phyloP scores from a whole-genome alignment of 306 rosid species.

The Cicer judaicum region DNA sequence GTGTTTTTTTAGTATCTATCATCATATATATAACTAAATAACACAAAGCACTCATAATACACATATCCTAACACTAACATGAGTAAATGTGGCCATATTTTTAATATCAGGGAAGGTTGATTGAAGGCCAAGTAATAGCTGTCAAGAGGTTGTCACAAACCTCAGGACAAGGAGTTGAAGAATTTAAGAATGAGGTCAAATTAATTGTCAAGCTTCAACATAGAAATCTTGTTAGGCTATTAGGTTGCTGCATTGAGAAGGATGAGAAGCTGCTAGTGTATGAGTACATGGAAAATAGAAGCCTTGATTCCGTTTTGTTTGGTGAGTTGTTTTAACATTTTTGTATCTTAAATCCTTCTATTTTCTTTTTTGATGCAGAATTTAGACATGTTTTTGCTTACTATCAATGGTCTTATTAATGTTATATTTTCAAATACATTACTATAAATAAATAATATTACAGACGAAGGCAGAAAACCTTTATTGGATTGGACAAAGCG shows the following conservation, averaged over 20 bases:
- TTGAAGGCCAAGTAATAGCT: constrained; percentile 69
- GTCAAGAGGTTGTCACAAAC: constrained; percentile 72
- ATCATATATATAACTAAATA: constrained; percentile 28
- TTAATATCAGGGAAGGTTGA: constrained; percentile 58
- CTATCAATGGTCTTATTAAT: not conserved
- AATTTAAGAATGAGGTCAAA: constrained; percentile 72
- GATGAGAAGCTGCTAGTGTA: constrained; percentile 74
- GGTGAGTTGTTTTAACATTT: constrained; percentile 48
- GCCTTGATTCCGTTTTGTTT: constrained; percentile 71
- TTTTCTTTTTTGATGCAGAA: not conserved
- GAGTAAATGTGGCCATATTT: constrained; percentile 8
- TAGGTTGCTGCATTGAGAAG: constrained; percentile 66
- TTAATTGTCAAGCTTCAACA: constrained; percentile 79
- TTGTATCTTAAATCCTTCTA: not conserved
- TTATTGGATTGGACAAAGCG: constrained; percentile 62
- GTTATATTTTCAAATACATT: not conserved
- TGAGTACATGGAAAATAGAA: constrained; percentile 74
- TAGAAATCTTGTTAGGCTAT: constrained; percentile 68
- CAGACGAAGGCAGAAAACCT: constrained; percentile 51
- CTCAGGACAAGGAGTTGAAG: constrained; percentile 73
- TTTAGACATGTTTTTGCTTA: constrained; percentile 5
- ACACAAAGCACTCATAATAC: not conserved
- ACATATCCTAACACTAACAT: constrained; percentile 44
- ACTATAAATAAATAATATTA: not conserved
- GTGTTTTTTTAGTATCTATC: constrained; percentile 12